Evolutionary conservation across 768 basidiomycete species (phyloP).

Genomic region (Jaapia argillacea): DNA sequence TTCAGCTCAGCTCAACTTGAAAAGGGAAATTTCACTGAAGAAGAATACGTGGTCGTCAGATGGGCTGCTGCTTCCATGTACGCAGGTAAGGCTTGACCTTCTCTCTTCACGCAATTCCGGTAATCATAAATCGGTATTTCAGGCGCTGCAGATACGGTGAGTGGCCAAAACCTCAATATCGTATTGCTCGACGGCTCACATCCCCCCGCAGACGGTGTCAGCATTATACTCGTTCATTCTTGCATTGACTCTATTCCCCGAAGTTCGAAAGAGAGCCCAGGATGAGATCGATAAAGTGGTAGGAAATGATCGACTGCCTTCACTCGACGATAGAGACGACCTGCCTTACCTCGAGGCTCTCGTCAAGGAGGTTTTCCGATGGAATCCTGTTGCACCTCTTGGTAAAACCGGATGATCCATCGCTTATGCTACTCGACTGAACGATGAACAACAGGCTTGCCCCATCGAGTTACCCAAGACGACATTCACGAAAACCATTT

Average conservation of each 20-base stretch:
- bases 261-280: constrained; percentile 8
- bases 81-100: not conserved
- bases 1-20: not conserved
- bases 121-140: not conserved
- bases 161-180: not conserved
- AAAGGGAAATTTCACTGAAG: not conserved
- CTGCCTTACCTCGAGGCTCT: constrained; percentile 14
- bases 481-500: constrained; percentile 12
- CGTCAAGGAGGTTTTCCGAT: constrained; percentile 13
- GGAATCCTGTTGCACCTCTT: constrained; percentile 5
- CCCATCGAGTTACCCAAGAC: constrained; percentile 11
- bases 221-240: constrained; percentile 7
- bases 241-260: constrained; percentile 7
- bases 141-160: constrained; percentile 8
- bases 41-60: not conserved
- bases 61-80: not conserved
- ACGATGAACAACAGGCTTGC: constrained; percentile 2
- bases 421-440: not conserved
- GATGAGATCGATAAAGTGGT: constrained; percentile 10
- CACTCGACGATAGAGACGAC: constrained; percentile 8
- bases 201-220: constrained; percentile 4
- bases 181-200: no score
- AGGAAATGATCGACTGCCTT: constrained; percentile 10
- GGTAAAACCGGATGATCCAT: not conserved
- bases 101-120: not conserved